Percentiles rank a stretch among this genome's conserved stretches.
Conservation (phyloP, 257 asterid genomes). For the Salvia rosmarinus region DNA sequence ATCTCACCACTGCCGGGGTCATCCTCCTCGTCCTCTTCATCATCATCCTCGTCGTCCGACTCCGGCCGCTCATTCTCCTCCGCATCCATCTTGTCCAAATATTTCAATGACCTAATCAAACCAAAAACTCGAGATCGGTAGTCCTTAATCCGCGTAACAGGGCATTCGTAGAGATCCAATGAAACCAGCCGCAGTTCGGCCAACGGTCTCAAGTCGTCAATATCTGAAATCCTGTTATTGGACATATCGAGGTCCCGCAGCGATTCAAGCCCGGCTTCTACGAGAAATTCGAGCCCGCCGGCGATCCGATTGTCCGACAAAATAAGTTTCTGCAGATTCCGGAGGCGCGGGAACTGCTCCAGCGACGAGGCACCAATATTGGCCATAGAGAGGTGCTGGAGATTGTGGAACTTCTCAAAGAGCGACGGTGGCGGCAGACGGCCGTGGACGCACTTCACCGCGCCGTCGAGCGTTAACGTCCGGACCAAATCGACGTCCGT, state of each 20-base stretch:
- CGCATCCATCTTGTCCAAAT: slow-evolving; percentile 92
- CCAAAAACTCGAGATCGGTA: slow-evolving; percentile 87
- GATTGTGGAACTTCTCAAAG: slow-evolving; percentile 81
- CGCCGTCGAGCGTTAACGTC: slow-evolving; percentile 85
- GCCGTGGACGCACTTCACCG: slow-evolving; percentile 90
- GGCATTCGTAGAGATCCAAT: slow-evolving; percentile 94
- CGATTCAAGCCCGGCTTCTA: slow-evolving; percentile 71
- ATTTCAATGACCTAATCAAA: slow-evolving; percentile 77
- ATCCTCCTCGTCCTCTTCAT: slow-evolving; percentile 69
- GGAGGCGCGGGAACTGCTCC: slow-evolving; percentile 79
- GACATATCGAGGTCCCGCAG: slow-evolving; percentile 92
- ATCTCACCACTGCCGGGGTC: slow-evolving; percentile 95
- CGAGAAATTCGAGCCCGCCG: slow-evolving; percentile 81
- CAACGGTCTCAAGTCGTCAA: slow-evolving; percentile 77
- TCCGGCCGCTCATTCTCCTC: slow-evolving; percentile 95
- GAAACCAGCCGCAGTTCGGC: slow-evolving; percentile 83
- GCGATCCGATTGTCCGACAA: slow-evolving; percentile 89
- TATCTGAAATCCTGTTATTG: slow-evolving; percentile 80
- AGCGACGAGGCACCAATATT: slow-evolving; percentile 86
- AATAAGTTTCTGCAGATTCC: slow-evolving; percentile 69
- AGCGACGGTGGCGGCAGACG: slow-evolving; percentile 87
- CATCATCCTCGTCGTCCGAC: slow-evolving; percentile 88
- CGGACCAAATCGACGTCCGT: slow-evolving; percentile 68
- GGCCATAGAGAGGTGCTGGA: slow-evolving; percentile 85
- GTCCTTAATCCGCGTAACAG: slow-evolving; percentile 83